Percentiles rank a stretch among this genome's conserved stretches.
Conservation (phyloP, 192 early-diverging fungal species). For the Coemansia sp. region DNA sequence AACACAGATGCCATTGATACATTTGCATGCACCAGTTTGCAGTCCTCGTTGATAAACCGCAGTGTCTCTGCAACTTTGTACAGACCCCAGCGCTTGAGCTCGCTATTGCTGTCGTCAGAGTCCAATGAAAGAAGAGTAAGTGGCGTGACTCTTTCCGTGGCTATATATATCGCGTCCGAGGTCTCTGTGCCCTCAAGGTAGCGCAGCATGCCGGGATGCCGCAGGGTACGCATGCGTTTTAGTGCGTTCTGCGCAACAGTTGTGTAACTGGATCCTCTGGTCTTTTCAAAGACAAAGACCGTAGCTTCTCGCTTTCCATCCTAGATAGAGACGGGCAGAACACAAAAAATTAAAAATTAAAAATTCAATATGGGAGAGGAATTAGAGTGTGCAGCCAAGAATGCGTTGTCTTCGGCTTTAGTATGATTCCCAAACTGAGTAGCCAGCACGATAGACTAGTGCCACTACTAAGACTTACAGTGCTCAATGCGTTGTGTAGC, state of each 20-base stretch:
- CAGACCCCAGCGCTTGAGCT: constrained; percentile 81
- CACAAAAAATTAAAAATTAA: constrained; percentile 28
- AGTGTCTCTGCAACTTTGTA: constrained; percentile 86
- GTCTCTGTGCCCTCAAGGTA: constrained; percentile 85
- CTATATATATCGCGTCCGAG: constrained; percentile 73
- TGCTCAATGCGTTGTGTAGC: constrained; percentile 47
- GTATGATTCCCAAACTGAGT: too few relatives aligned
- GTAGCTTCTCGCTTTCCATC: constrained; percentile 68
- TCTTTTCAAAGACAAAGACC: constrained; percentile 83
- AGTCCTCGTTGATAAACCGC: constrained; percentile 86
- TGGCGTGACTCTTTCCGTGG: constrained; percentile 81
- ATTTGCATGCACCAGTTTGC: constrained; percentile 85
- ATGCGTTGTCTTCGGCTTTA: too few relatives aligned
- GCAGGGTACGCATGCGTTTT: constrained; percentile 81
- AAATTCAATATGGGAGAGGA: neutral
- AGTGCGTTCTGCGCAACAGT: constrained; percentile 86
- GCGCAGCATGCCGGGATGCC: constrained; percentile 84
- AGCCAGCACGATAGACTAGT: neutral
- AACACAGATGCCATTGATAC: constrained; percentile 77
- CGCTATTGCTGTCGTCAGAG: constrained; percentile 52
- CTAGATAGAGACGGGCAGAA: neutral
- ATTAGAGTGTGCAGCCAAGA: neutral
- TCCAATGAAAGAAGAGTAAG: constrained; percentile 60
- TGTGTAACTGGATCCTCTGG: constrained; percentile 65
- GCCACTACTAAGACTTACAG: neutral